Evolutionary conservation across 2,329 filamentous ascomycete species (phyloP), one percentile per base, ranked within the genome.

Genomic region (Chaetomium sp.): DNA sequence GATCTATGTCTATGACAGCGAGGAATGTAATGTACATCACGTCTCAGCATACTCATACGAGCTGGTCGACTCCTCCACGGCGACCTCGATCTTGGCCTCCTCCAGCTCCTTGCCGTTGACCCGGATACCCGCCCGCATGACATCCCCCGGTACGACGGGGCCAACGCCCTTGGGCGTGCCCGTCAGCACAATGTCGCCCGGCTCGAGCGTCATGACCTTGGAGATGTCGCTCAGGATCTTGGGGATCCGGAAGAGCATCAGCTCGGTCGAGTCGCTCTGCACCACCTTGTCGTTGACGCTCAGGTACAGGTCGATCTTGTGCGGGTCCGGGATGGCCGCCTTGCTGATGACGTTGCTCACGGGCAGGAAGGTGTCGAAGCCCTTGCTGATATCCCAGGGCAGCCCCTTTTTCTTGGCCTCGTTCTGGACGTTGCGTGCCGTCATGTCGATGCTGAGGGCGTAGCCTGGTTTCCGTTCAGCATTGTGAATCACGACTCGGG

Each of bases 111-210:
- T 88, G 45, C 93, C 93, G 64, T 84, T 82, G 33, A 97, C 87
- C 75, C 86, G 88, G 70, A 98, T 82, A 4, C 93, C 93, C 29
- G 91, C 93, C 68, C 84, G 89, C 85, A 99, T 92, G 35, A 94
- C 82, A 79, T 99, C 93, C 2, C 95, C 95, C 1, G 91, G 87
- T 66, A 88, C 86, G 1, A 97, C 93, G 23, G 88, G 84, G 1
- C 95, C 95, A 1, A 99, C 95, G 13, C 95, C 95, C 80, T 97
- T 97, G 57, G 95, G 95, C 58, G 95, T 99, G 21, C 95, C 95
- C n/a, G 95, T 99, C 71, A 99, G 80, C 57, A 99, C 87, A 73
- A 99, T 88, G 77, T 99, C 95, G 57, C 94, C 95, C 73, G 90
- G 87, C 78, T 96, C 90, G 65, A 99, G 82, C 9, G 92, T 93